Evolutionary conservation across 2,329 filamentous ascomycete species (phyloP).

Genomic region (Plectosphaerella cucumerina): DNA sequence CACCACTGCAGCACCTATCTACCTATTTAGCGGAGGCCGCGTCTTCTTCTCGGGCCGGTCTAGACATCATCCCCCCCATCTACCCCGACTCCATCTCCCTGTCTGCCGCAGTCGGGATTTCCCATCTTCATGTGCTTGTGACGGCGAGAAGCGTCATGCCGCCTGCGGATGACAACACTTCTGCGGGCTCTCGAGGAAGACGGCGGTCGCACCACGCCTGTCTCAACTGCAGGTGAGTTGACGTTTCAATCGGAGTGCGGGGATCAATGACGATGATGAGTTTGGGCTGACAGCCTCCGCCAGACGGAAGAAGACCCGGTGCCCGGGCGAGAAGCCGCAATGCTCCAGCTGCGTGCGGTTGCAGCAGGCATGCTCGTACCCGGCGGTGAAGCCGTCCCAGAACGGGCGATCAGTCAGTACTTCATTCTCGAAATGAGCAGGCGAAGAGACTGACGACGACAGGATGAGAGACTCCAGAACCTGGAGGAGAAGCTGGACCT

Average conservation of each 20-base stretch:
- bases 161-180: conserved; percentile 23
- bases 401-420: conserved; percentile 39
- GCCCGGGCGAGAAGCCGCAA: conserved; percentile 45
- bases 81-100: background rate
- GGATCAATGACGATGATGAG: conserved; percentile 8
- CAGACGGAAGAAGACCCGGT: conserved; percentile 46
- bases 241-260: background rate
- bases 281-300: background rate
- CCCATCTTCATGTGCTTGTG: too few relatives aligned
- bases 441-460: conserved; percentile 1
- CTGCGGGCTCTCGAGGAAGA: conserved; percentile 24
- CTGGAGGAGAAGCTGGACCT: conserved; percentile 49
- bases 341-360: conserved; percentile 47
- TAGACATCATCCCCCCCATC: background rate
- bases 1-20: background rate
- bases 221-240: conserved; percentile 41
- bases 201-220: conserved; percentile 36
- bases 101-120: too few relatives aligned
- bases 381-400: conserved; percentile 30
- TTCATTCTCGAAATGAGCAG: background rate
- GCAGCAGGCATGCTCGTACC: conserved; percentile 42
- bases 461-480: conserved; percentile 47
- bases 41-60: background rate
- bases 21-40: background rate
- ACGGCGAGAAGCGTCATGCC: conserved; percentile 19